These are phyloP conservation scores for Phytophthora citrophthora DNA, from an alignment of 352 stramenopile species.

Conservation along the genomic window DNA sequence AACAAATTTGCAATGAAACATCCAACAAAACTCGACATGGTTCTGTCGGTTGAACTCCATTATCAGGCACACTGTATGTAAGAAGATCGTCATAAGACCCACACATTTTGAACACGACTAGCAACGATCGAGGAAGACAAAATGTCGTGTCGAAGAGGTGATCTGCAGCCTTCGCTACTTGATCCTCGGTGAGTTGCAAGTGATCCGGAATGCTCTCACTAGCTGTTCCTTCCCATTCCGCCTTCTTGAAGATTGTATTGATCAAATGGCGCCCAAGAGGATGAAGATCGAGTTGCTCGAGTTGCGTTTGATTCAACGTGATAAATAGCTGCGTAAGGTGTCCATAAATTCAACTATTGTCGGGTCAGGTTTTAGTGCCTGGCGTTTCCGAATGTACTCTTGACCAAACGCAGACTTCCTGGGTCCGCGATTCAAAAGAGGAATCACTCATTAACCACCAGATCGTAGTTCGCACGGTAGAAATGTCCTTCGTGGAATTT, in stretches of 20 bases:
- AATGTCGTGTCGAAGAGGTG: neutral
- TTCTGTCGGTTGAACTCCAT: no score
- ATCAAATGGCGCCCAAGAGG: neutral
- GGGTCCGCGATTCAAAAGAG: conserved; percentile 2
- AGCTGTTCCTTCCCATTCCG: neutral
- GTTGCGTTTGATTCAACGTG: neutral
- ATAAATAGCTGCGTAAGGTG: conserved; percentile 1
- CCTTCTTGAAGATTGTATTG: neutral
- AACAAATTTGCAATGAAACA: no score
- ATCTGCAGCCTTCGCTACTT: neutral
- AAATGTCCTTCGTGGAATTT: conserved; percentile 6
- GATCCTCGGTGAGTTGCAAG: neutral
- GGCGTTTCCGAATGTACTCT: conserved; percentile 18
- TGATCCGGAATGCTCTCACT: neutral
- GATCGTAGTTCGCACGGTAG: neutral
- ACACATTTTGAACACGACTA: neutral
- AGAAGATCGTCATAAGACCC: neutral
- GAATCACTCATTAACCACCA: conserved; percentile 3
- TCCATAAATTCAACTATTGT: neutral
- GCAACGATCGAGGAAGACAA: neutral
- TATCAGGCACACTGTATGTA: no score
- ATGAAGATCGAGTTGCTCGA: neutral
- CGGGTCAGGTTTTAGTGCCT: neutral
- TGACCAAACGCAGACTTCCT: conserved; percentile 16
- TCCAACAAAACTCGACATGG: no score